Evolutionary conservation across 805 yeast species (phyloP).

Genomic region (Metschnikowia chrysomelidarum): DNA sequence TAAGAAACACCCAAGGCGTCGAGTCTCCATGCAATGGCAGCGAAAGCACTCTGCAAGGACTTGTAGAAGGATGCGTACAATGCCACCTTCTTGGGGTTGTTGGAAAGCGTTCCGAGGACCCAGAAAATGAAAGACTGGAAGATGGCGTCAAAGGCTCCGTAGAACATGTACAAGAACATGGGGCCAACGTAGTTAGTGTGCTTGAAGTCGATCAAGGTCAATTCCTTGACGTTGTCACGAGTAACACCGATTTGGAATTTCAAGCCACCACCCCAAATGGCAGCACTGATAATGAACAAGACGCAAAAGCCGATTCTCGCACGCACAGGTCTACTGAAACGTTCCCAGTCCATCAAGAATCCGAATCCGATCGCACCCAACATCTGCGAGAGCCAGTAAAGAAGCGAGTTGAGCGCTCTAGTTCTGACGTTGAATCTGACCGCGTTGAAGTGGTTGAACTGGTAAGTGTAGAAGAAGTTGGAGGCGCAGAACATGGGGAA

Average conservation of each 20-base stretch:
- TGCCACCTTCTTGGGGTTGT: slow-evolving; percentile 54
- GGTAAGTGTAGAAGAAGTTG: slow-evolving; percentile 67
- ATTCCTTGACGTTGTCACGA: slow-evolving; percentile 31
- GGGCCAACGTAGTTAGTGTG: slow-evolving; percentile 53
- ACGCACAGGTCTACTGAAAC: slow-evolving; percentile 42
- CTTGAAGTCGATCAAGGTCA: slow-evolving; percentile 44
- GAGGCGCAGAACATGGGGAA: slow-evolving; percentile 65
- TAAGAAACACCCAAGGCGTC: slow-evolving; percentile 43
- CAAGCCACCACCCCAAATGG: slow-evolving; percentile 60
- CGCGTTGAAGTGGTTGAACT: slow-evolving; percentile 56
- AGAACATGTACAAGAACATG: slow-evolving; percentile 59
- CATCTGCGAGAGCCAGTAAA: slow-evolving; percentile 63
- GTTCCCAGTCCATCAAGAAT: slow-evolving; percentile 42
- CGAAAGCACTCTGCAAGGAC: slow-evolving; percentile 63
- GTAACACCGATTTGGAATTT: slow-evolving; percentile 44
- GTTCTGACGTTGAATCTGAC: slow-evolving; percentile 57
- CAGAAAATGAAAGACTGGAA: slow-evolving; percentile 60
- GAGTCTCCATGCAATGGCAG: slow-evolving; percentile 58
- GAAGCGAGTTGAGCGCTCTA: slow-evolving; percentile 57
- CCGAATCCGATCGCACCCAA: slow-evolving; percentile 54
- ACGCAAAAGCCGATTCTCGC: slow-evolving; percentile 46
- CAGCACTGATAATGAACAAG: slow-evolving; percentile 40
- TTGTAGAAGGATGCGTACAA: slow-evolving; percentile 62
- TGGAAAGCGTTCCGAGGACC: slow-evolving; percentile 58
- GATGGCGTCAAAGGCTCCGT: slow-evolving; percentile 58